Base-by-base conservation (phyloP, 2,329 filamentous ascomycete genomes). In the Cercospora sp. region DNA sequence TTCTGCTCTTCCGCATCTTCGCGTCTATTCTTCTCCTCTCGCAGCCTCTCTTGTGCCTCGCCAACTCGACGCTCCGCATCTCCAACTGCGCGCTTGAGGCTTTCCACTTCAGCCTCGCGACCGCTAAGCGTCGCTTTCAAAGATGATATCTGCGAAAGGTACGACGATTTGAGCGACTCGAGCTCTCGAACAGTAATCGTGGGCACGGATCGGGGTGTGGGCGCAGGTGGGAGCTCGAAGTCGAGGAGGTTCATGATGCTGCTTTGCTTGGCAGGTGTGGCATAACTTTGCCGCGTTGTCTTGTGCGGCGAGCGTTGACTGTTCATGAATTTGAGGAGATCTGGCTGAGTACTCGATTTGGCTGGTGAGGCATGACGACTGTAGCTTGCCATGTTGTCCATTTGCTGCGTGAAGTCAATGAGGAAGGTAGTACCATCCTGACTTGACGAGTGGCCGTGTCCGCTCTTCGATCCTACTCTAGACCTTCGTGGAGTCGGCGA, bases 61-160 rank as follows among this genome's bases (percentile, higher is more conserved):
- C 93, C 94, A 20, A 96, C 94, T 23, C 94, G 90, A 77, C 93
- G 91, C 82, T 99, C 95, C 0, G 95, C 94, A 80, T 98, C 94
- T 5, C 88, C 88, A 31, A 98, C 89, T 0, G 95, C 93, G 53
- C 91, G 89, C 78, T 97, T 97, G 67, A 98, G 86, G 36, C 91
- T 94, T 61, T 89, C 85, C 40, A 95, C 92, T 79, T 98, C 94
- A 5, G 94, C 94, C 78, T 98, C 94, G 76, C 95, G 96, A 60
- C 95, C 95, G 74, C 90, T 94, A 9, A 99, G 84, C 9, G 92
- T 94, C 3, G 95, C 95, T 76, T 92, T 95, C 18, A 99, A 87
- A n/a, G 91, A 93, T 70, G 93, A 97, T 68, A 99, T 97, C 78
- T 98, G 92, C 0, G 94, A 97, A 62, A 96, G 85, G 75, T 97